Evolutionary conservation across 163 green algal species (phyloP), one percentile per base, ranked within the genome.

Genomic region (Scenedesmus sp.): DNA sequence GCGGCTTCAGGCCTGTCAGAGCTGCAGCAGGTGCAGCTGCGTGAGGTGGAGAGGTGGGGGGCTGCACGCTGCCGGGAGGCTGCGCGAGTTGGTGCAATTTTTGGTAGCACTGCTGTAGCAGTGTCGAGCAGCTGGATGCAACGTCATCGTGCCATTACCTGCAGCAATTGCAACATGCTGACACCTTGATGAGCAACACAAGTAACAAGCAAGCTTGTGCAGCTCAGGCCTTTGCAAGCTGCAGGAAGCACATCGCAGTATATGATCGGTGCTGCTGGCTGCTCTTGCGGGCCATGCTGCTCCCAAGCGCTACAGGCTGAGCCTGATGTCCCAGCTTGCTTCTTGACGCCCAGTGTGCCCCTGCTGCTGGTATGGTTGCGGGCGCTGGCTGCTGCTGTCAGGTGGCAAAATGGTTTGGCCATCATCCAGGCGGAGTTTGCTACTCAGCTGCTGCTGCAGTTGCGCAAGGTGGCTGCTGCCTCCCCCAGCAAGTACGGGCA

Each of bases 341-440:
- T 2, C 65, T 40, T 18, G 4, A 7, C 65, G 20, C 30, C 7
- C 4, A 40, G 12, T 33, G 76, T 84, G 42, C 7, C 12, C 2
- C 24, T 84, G 22, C 42, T 68, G 46, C 30, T 37, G 37, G 65
- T 76, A 24, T 72, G 59, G 59, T 72, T 72, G 59, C 4, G 9
- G 6, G 5, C 9, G 65, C 30, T 76, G 30, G 30, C 65, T 76
- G 65, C 65, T 76, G 65, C 65, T 20, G 30, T 2, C 85, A 90
- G 85, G 85, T 81, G 70, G 44, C 24, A 10, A 16, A 90, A 90
- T 44, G 72, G 85, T 30, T 46, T 90, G 49, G 85, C 85, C 37
- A 83, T 90, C 30, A 61, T 90, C 35, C 85, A 90, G 46, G 85
- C 85, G 22, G 85, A 90, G 70, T 90, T 90, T 90, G 85, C 85